Evolutionary conservation across 2,329 filamentous ascomycete genomes (phyloP), one percentile per base, ranked within the genome.

Genomic region (Chrysoporthe deuterocubensis): DNA sequence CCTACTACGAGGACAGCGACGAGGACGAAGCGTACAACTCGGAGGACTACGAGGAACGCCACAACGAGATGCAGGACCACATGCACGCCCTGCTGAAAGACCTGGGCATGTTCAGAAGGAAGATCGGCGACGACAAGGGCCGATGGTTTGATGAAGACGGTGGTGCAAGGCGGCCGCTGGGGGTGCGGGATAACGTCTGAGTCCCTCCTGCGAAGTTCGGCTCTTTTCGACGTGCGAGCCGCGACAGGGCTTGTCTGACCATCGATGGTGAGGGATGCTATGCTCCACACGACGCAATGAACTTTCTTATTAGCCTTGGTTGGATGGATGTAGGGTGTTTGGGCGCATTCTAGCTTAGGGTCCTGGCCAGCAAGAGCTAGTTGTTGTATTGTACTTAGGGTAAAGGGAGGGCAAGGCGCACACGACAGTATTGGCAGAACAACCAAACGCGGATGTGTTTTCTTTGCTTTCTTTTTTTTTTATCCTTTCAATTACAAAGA

Each of bases 1-100:
- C 74, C 6, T 81, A 83, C n/a, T 81, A 83, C 62, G 85, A 88
- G 60, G 85, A 87, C 37, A 68, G 65, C 14, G 89, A 90, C 64
- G 86, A 91, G 60, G 87, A 87, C 54, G 84, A 85, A 37, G 85
- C 85, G 54, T 83, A 86, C 70, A 81, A 82, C 58, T 82, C 81
- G 21, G 81, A 81, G 48, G 78, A 83, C 69, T 82, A 84, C 69
- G 84, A 87, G 65, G 80, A 87, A 62, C 83, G 82, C 57, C 84
- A 84, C 18, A 83, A 85, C 52, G 86, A 94, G 70, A 87, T 94
- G 81, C 92, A 97, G 76, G 89, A 90, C n/a, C 89, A 93, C 75
- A 95, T 97, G 84, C 89, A 94, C 72, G 90, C 91, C 46, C 86
- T 98, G 75, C 83, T 99, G 71, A 89, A 89, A 73, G 94, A 98